These are phyloP conservation scores for Eimeria maxima DNA, from an alignment of 169 alveolate genomes.

Conservation along the genomic window DNA sequence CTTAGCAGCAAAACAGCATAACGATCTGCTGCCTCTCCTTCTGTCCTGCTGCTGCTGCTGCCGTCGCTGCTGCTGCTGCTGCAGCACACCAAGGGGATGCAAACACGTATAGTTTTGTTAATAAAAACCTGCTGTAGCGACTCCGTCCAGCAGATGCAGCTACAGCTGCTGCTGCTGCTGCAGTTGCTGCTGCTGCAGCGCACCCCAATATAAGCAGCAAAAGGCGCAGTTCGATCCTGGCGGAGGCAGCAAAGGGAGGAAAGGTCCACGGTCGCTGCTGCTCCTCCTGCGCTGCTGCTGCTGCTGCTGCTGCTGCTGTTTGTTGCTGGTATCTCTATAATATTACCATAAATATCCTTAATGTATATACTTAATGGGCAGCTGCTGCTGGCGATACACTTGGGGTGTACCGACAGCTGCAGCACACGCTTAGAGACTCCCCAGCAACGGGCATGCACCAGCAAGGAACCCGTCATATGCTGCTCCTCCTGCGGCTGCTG, in stretches of 20 bases:
- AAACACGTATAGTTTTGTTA: slow-evolving; percentile 4
- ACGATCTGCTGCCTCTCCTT: not conserved
- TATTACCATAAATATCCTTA: not conserved
- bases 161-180: slow-evolving; percentile 38
- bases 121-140: slow-evolving; percentile 26
- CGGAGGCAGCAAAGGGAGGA: slow-evolving; percentile 45
- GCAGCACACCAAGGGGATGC: not conserved
- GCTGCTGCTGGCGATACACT: slow-evolving; percentile 25
- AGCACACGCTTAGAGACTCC: slow-evolving; percentile 15
- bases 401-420: slow-evolving; percentile 37
- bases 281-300: slow-evolving; percentile 67
- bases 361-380: not conserved
- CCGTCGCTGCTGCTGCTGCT: slow-evolving; percentile 62
- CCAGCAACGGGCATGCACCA: slow-evolving; percentile 53
- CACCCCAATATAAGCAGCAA: slow-evolving; percentile 41
- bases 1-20: slow-evolving; percentile 44
- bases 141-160: slow-evolving; percentile 54
- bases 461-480: slow-evolving; percentile 10
- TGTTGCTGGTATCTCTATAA: slow-evolving; percentile 27
- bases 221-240: not conserved
- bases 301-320: not conserved
- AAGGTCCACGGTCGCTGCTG: slow-evolving; percentile 12
- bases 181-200: slow-evolving; percentile 45
- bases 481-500: slow-evolving; percentile 63
- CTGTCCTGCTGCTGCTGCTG: not conserved